Conservation (phyloP, 805 yeast genomes). For the Ogataea dorogensis region DNA sequence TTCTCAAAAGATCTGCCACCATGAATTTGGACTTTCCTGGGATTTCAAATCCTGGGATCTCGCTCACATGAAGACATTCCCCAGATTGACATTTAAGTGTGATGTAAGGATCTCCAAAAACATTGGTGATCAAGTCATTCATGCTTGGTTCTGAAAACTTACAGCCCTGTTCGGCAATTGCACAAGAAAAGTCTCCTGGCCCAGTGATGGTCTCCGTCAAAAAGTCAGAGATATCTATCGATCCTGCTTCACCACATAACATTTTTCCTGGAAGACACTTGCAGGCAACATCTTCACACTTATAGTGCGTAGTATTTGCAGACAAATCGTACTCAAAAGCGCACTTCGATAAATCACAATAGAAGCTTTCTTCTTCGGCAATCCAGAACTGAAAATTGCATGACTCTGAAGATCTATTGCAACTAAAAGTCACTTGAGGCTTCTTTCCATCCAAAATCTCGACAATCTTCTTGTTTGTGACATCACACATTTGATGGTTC, state of each 20-base stretch:
- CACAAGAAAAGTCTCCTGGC: constrained; percentile 90
- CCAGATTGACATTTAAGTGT: constrained; percentile 79
- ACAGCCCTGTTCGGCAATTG: constrained; percentile 59
- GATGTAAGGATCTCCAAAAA: constrained; percentile 93
- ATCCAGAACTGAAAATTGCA: constrained; percentile 98
- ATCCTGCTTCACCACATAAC: constrained; percentile 92
- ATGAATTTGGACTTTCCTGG: constrained; percentile 55
- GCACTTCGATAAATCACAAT: constrained; percentile 79
- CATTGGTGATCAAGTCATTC: constrained; percentile 86
- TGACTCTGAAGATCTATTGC: constrained; percentile 59
- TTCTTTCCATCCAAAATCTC: constrained; percentile 73
- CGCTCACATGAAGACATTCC: constrained; percentile 89
- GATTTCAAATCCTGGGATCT: constrained; percentile 82
- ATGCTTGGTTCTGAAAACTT: constrained; percentile 90
- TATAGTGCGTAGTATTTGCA: constrained; percentile 69
- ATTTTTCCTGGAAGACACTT: constrained; percentile 88
- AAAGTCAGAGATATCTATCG: constrained; percentile 92
- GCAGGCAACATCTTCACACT: constrained; percentile 77
- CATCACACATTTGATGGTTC: constrained; percentile 90
- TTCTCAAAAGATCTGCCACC: constrained; percentile 44
- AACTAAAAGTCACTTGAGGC: constrained; percentile 92
- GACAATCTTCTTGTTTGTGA: constrained; percentile 83
- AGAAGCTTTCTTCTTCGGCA: constrained; percentile 84
- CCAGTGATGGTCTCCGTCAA: constrained; percentile 86
- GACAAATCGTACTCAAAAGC: constrained; percentile 60